phyloP scores from a whole-genome alignment of 2,329 filamentous ascomycete species.

The Drechslerella stenobrocha region DNA sequence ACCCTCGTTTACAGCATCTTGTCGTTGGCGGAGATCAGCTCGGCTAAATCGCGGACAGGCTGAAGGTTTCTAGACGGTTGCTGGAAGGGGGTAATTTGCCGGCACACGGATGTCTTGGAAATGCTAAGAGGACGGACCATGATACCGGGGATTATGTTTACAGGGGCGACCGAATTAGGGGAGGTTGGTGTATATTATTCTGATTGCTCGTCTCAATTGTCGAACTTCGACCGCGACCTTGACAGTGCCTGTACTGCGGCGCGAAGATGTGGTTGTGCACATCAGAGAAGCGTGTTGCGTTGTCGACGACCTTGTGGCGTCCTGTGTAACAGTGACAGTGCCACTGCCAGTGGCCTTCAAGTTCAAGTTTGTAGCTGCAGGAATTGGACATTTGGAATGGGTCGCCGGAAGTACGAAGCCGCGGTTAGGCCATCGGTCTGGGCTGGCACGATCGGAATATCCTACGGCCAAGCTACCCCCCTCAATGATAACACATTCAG shows the following conservation, averaged over 20 bases:
- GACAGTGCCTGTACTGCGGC: too few species aligned
- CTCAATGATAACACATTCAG: too few species aligned
- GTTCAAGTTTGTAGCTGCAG: background rate
- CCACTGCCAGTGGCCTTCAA: too few species aligned
- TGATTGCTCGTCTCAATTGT: too few species aligned
- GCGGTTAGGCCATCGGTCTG: too few species aligned
- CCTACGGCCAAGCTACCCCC: too few species aligned
- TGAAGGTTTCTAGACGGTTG: constrained; percentile 48
- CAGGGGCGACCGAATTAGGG: constrained; percentile 9
- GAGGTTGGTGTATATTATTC: constrained; percentile 26
- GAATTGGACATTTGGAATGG: too few species aligned
- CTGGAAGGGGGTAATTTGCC: constrained; percentile 48
- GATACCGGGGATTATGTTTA: constrained; percentile 24
- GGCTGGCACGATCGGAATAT: too few species aligned
- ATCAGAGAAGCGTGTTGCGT: background rate
- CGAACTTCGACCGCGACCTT: too few species aligned
- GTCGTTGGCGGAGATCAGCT: constrained; percentile 8
- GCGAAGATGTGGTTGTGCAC: too few species aligned
- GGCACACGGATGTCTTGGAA: constrained; percentile 14
- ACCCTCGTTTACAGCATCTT: background rate
- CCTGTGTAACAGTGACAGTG: constrained; percentile 15
- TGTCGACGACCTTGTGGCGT: constrained; percentile 15
- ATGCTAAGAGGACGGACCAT: constrained; percentile 32
- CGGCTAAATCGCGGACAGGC: constrained; percentile 46
- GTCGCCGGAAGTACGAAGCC: too few species aligned